These are phyloP conservation scores for Chamaenerion angustifolium DNA, from an alignment of 345 rosid genomes.

Conservation along the genomic window DNA sequence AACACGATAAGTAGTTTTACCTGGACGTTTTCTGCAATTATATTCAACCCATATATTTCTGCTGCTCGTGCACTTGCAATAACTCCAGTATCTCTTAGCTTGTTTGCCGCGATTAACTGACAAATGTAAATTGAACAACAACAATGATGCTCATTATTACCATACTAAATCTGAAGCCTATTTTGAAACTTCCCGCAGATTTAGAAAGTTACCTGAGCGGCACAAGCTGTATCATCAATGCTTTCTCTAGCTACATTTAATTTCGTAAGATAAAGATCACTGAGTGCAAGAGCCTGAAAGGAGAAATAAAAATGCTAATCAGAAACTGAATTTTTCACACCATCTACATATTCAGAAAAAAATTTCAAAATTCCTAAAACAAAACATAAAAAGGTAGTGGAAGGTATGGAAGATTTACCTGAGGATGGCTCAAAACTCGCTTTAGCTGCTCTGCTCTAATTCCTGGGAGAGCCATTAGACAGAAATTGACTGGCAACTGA, in stretches of 20 bases:
- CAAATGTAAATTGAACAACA: slow-evolving; percentile 4
- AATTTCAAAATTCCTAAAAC: neutral
- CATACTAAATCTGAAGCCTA: neutral
- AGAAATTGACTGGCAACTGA: slow-evolving; percentile 29
- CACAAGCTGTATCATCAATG: slow-evolving; percentile 32
- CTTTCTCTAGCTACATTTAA: slow-evolving; percentile 30
- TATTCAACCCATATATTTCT: slow-evolving; percentile 54
- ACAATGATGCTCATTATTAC: neutral
- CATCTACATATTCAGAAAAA: too few species aligned
- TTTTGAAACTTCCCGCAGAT: neutral
- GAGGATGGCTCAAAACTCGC: slow-evolving; percentile 49
- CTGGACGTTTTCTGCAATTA: slow-evolving; percentile 57
- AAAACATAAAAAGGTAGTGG: neutral
- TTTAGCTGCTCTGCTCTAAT: slow-evolving; percentile 29
- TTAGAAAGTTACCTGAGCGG: slow-evolving; percentile 29
- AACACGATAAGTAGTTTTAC: slow-evolving; percentile 10
- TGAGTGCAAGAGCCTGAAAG: slow-evolving; percentile 32
- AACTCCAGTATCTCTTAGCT: slow-evolving; percentile 46
- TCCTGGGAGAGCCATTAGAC: slow-evolving; percentile 45
- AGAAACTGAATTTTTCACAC: too few species aligned
- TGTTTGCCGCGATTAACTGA: slow-evolving; percentile 34
- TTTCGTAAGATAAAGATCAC: slow-evolving; percentile 25
- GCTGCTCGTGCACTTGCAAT: slow-evolving; percentile 70
- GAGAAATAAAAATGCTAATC: neutral
- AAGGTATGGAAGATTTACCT: slow-evolving; percentile 17